These are phyloP conservation scores for Aspergillus phoenicis DNA, from an alignment of 2,329 filamentous ascomycete genomes.

Conservation along the genomic window DNA sequence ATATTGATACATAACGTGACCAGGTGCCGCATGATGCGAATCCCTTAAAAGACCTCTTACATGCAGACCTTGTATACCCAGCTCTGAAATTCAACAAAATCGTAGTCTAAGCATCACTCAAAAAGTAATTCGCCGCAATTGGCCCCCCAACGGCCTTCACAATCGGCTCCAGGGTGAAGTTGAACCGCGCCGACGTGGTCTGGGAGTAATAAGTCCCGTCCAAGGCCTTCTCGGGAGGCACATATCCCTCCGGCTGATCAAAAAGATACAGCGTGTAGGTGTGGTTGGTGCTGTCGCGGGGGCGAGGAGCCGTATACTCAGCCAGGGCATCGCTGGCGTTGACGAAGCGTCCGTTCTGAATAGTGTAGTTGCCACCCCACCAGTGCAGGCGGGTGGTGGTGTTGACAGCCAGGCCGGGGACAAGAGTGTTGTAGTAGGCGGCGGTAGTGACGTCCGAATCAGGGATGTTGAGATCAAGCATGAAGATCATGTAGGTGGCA, in stretches of 20 bases:
- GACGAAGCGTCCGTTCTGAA: not conserved
- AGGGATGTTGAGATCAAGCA: slow-evolving; percentile 6
- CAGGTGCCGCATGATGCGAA: no score
- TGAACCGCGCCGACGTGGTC: not conserved
- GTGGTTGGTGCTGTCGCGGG: not conserved
- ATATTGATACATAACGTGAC: no score
- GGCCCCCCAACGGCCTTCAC: not conserved
- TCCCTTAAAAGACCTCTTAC: no score
- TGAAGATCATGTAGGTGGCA: slow-evolving; percentile 2
- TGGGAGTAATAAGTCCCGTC: not conserved
- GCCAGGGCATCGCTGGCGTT: not conserved
- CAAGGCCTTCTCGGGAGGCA: not conserved
- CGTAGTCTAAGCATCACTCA: not conserved
- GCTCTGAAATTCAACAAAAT: no score
- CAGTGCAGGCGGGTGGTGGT: slow-evolving; percentile 2
- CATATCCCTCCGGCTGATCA: not conserved
- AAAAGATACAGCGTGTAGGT: not conserved
- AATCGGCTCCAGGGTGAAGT: not conserved
- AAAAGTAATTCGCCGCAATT: not conserved
- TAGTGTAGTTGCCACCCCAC: slow-evolving; percentile 2
- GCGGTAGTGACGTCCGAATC: slow-evolving; percentile 4
- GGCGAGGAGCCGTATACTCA: not conserved
- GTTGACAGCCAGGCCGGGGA: not conserved
- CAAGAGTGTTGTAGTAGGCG: not conserved
- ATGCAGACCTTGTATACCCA: no score